Percentiles rank a stretch among this genome's conserved stretches.
Conservation (phyloP, 177 flowering plant genomes). For the Vitis hybrid region DNA sequence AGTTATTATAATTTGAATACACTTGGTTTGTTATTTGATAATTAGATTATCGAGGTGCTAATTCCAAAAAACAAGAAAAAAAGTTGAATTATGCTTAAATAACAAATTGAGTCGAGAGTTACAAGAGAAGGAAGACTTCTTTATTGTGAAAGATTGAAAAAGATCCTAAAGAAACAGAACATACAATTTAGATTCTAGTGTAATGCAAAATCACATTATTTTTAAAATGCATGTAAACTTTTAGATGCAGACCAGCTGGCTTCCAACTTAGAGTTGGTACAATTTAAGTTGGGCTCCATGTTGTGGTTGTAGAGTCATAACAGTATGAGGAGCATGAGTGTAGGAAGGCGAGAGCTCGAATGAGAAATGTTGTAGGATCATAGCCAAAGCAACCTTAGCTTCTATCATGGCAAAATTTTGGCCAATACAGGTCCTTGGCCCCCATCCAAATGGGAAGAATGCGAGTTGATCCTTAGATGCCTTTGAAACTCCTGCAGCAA, state of each 20-base stretch:
- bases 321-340: constrained; percentile 43
- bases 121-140: background rate
- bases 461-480: constrained; percentile 34
- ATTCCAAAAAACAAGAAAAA: background rate
- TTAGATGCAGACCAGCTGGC: background rate
- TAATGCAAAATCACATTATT: constrained; percentile 5
- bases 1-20: too few relatives aligned
- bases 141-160: background rate
- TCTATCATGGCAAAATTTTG: constrained; percentile 47
- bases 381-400: constrained; percentile 43
- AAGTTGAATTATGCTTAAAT: background rate
- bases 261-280: constrained; percentile 21
- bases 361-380: constrained; percentile 43
- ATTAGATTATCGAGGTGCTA: too few relatives aligned
- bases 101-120: background rate
- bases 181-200: background rate
- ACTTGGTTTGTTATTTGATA: too few relatives aligned
- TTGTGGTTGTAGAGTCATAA: constrained; percentile 53
- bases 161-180: background rate
- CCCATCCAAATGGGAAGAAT: constrained; percentile 52
- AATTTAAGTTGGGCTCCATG: constrained; percentile 49
- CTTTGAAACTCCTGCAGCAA: constrained; percentile 42
- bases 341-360: constrained; percentile 47
- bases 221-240: background rate
- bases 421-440: constrained; percentile 49